phyloP scores from a whole-genome alignment of 352 stramenopile species.

The Globisporangium acanthophoron region DNA sequence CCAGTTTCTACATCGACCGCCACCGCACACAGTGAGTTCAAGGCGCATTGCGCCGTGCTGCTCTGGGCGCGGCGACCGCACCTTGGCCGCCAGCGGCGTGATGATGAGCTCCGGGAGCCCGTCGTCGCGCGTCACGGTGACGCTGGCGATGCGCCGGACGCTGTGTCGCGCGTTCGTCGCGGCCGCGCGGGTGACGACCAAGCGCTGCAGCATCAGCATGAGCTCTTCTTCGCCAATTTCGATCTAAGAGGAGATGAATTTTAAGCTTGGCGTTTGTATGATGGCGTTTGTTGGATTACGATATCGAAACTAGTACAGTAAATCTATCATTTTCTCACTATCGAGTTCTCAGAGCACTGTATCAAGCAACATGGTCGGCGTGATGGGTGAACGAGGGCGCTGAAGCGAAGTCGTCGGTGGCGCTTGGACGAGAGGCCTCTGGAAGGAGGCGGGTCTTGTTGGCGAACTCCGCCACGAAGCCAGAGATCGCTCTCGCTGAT shows the following conservation, averaged over 20 bases:
- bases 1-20: slow-evolving; percentile 35
- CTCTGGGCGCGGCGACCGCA: slow-evolving; percentile 5
- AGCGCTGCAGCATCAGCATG: background rate
- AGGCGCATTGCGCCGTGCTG: too few relatives aligned
- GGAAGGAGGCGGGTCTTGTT: too few relatives aligned
- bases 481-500: background rate
- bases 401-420: too few relatives aligned
- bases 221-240: too few relatives aligned
- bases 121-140: slow-evolving; percentile 34
- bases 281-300: too few relatives aligned
- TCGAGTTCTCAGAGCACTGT: too few relatives aligned
- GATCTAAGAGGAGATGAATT: background rate
- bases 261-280: background rate
- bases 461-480: too few relatives aligned
- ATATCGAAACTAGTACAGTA: too few relatives aligned
- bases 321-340: too few relatives aligned
- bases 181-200: background rate
- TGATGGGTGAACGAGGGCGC: too few relatives aligned
- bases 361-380: too few relatives aligned
- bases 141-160: slow-evolving; percentile 23
- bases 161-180: background rate
- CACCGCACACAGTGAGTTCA: background rate
- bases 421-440: background rate
- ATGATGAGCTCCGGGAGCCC: slow-evolving; percentile 62
- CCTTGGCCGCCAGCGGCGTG: slow-evolving; percentile 54